phyloP scores from a whole-genome alignment of 164 flowering plant genomes.

The Saururus chinensis region DNA sequence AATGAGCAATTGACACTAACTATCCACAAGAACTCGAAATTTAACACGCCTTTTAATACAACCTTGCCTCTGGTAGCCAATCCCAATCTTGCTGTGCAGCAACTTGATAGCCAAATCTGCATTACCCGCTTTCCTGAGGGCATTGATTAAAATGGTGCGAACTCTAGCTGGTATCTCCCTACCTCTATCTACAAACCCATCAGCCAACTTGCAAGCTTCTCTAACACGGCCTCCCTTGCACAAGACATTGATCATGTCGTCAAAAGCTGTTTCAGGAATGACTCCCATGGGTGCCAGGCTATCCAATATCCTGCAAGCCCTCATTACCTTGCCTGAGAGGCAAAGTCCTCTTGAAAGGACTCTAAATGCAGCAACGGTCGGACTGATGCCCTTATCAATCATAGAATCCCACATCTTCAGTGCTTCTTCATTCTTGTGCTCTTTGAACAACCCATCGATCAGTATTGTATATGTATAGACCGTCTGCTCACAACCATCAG shows the following conservation, averaged over 20 bases:
- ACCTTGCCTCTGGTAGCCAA: slow-evolving; percentile 80
- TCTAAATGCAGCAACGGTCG: slow-evolving; percentile 77
- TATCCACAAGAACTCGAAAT: slow-evolving; percentile 47
- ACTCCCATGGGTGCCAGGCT: slow-evolving; percentile 65
- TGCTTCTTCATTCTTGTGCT: slow-evolving; percentile 82
- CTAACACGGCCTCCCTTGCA: slow-evolving; percentile 73
- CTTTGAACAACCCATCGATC: slow-evolving; percentile 60
- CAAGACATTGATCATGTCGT: slow-evolving; percentile 79
- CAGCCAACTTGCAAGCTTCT: no score
- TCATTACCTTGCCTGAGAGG: slow-evolving; percentile 75
- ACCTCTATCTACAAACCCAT: slow-evolving; percentile 87
- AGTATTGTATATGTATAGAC: slow-evolving; percentile 89
- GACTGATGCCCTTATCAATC: slow-evolving; percentile 92
- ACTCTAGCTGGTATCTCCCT: slow-evolving; percentile 83
- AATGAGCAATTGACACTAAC: not conserved
- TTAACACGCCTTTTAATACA: slow-evolving; percentile 77
- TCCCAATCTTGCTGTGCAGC: slow-evolving; percentile 91
- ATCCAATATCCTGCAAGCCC: slow-evolving; percentile 77
- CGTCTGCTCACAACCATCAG: slow-evolving; percentile 83
- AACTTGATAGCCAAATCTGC: slow-evolving; percentile 74
- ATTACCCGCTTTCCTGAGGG: slow-evolving; percentile 93
- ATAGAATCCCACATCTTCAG: slow-evolving; percentile 76
- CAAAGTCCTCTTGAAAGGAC: slow-evolving; percentile 88
- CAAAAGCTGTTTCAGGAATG: slow-evolving; percentile 67
- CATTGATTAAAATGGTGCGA: slow-evolving; percentile 72